Base-by-base conservation (phyloP, 192 early-diverging fungal genomes). In the Coemansia sp. region DNA sequence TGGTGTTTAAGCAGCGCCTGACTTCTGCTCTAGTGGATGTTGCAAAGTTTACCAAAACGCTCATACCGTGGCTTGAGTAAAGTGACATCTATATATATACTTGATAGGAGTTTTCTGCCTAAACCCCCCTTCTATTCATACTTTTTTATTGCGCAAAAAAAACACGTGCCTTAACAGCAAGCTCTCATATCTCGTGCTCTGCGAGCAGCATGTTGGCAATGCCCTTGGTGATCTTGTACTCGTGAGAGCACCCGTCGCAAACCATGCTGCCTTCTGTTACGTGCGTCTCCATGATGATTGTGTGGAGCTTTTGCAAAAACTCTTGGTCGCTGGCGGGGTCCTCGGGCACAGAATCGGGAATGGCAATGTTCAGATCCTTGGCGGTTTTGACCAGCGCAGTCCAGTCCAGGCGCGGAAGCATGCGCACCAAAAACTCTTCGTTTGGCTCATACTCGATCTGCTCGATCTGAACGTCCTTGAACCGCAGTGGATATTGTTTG, bases 141-240 rank as follows among this genome's bases (percentile, higher is more conserved):
- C 15, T 61, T 32, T 61, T 25, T 9, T 38, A 25, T 48, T 15
- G 19, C 19, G 21, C 39, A 41, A 5, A 4, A 27, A 55, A 21
- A 3, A 2, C 21, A 21, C 23, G 5, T 9, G n/a, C n/a, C 1
- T 48, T 48, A 21, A 7, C 45, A 19, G 8, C 1, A 36, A 36
- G 14, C 29, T 34, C 64, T 79, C 68, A 61, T 61, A 66, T 87
- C 75, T 94, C 93, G 62, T 90, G 87, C 70, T 94, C 93, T 25
- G 86, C 88, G 46, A 94, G 82, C 11, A 94, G 85, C 93, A 95
- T 95, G 76, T 94, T 94, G 51, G 97, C 95, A 66, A 99, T 93
- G 32, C 95, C 94, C 72, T 97, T 92, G 51, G 88, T 92, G 76
- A 99, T 94, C 55, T 89, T 87, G 80, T 94, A 99, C 27, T 93